Evolutionary conservation across 2,329 filamentous ascomycete genomes (phyloP), one percentile per base, ranked within the genome.

Genomic region (Colletotrichum somersetense): DNA sequence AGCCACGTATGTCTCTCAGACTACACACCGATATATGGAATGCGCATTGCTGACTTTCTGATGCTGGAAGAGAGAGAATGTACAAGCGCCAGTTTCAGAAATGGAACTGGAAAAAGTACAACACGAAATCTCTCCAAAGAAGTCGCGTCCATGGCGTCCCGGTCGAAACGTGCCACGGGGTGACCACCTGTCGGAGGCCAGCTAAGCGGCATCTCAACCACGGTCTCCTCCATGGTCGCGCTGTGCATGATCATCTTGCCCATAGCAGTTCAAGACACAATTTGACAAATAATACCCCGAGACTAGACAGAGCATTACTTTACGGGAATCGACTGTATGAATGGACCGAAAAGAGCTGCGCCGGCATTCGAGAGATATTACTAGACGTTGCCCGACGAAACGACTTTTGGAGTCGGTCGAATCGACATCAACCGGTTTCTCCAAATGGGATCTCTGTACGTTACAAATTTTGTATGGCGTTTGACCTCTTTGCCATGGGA

Each of bases 51-150:
- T 55, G 3, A 33, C 46, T 20, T n/a, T 8, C 16, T 8, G 35
- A 16, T 16, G 33, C 18, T n/a, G 5, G 0, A 7, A 48, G 63
- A 11, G 42, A 59, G 23, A 58, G 53, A n/a, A 59, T 59, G 63
- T 66, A 66, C 23, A 66, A 66, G 26, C 40, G 63, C 3, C 63
- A 66, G 20, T 66, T 66, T n/a, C 20, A 40, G 11, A 59, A 48
- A 44, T 59, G 63, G 63, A 35, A n/a, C 2, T 66, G 63, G 63
- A 66, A 50, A 16, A 66, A 42, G n/a, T 66, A 66, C 42, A 58
- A 66, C 30, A 58, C 63, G 18, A 66, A 66, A 59, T 18, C 23
- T 0, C 8, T 12, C 10, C 42, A 30, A 12, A n/a, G n/a, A 42
- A 58, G 35, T 5, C 55, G 20, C 8, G n/a, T 35, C 5, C 20